Evolutionary conservation across 2,329 filamentous ascomycete genomes (phyloP).

Genomic region (Incumbomyces delicatus): DNA sequence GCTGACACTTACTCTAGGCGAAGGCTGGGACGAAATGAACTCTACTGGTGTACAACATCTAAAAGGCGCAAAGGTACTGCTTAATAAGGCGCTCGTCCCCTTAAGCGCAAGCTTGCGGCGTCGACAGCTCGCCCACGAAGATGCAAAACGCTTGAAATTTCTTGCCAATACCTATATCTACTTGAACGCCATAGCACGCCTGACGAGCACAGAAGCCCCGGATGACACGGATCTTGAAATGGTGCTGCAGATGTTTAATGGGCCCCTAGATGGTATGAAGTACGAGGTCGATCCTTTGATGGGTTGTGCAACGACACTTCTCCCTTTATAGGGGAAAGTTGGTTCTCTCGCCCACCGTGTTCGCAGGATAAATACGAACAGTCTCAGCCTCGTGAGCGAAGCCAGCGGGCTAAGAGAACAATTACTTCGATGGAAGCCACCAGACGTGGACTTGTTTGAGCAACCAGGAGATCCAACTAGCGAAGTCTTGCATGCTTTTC

Average conservation of each 20-base stretch:
- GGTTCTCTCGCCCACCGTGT: slow-evolving; percentile 57
- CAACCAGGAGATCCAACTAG: slow-evolving; percentile 54
- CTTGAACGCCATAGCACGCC: slow-evolving; percentile 60
- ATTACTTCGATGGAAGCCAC: slow-evolving; percentile 53
- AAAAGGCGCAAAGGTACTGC: slow-evolving; percentile 54
- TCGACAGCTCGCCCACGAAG: slow-evolving; percentile 23
- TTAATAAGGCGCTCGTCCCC: slow-evolving; percentile 48
- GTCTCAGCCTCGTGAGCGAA: slow-evolving; percentile 50
- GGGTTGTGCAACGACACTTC: slow-evolving; percentile 58
- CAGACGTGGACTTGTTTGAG: slow-evolving; percentile 42
- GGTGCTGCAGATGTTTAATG: too few species aligned
- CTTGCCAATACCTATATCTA: slow-evolving; percentile 64
- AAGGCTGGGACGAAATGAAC: slow-evolving; percentile 62
- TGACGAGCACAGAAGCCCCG: slow-evolving; percentile 53
- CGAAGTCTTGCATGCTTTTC: slow-evolving; percentile 53
- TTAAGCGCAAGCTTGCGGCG: slow-evolving; percentile 27
- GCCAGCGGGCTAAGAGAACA: slow-evolving; percentile 52
- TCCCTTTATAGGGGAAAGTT: slow-evolving; percentile 57
- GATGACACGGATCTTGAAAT: too few species aligned
- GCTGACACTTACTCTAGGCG: slow-evolving; percentile 57
- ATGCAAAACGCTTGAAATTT: slow-evolving; percentile 47
- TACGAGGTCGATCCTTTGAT: slow-evolving; percentile 61
- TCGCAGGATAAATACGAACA: slow-evolving; percentile 45
- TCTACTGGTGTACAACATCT: slow-evolving; percentile 61
- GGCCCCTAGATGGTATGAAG: too few species aligned